Percentiles rank a stretch among this genome's conserved stretches.
phyloP scores from a whole-genome alignment of 2,329 filamentous ascomycete genomes.

The Alternaria ventricosa region DNA sequence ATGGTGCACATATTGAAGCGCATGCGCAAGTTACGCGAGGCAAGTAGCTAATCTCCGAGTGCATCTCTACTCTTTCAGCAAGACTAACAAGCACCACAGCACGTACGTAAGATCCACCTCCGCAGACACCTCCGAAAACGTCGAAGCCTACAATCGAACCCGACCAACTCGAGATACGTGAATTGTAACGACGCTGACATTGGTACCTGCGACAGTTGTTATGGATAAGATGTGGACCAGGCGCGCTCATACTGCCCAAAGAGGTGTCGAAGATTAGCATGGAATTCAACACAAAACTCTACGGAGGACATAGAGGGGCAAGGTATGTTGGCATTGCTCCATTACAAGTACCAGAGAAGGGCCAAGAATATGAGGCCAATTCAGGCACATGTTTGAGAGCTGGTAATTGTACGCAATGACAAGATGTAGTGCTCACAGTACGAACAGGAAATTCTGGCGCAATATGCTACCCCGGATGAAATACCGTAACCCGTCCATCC shows the following conservation, averaged over 20 bases:
- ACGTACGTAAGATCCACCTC: conserved; percentile 34
- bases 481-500: conserved; percentile 87
- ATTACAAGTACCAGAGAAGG: not conserved
- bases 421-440: not conserved
- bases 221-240: conserved; percentile 77
- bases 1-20: conserved; percentile 70
- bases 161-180: not conserved
- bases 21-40: conserved; percentile 75
- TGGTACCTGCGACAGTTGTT: conserved; percentile 63
- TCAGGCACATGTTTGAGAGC: too few species aligned
- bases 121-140: conserved; percentile 23
- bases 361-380: not conserved
- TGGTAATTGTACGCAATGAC: not conserved
- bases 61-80: not conserved
- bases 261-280: conserved; percentile 78
- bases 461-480: conserved; percentile 84
- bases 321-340: conserved; percentile 59
- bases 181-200: conserved; percentile 7
- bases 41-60: conserved; percentile 53
- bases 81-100: conserved; percentile 36
- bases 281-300: conserved; percentile 68
- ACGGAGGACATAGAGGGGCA: conserved; percentile 74
- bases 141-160: not conserved
- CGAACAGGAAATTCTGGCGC: conserved; percentile 82
- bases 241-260: conserved; percentile 79